These are phyloP conservation scores for Kentomonas sorsogonicus DNA, from an alignment of 208 protist species.

Conservation along the genomic window DNA sequence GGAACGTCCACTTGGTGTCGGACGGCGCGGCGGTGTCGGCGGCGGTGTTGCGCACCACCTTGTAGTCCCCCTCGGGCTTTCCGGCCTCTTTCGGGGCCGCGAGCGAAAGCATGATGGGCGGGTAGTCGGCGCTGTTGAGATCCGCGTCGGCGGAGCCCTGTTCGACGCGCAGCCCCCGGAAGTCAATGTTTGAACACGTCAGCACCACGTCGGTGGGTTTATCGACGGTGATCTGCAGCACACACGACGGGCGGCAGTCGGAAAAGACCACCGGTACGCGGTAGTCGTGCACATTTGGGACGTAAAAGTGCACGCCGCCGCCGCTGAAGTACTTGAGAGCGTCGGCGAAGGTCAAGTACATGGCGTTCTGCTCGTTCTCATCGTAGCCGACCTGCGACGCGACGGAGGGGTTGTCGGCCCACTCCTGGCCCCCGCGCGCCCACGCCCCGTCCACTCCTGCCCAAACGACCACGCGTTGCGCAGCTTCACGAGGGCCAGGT, in stretches of 20 bases:
- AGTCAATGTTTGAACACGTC: conserved; percentile 61
- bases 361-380: conserved; percentile 17
- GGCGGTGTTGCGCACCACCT: conserved; percentile 59
- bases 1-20: conserved; percentile 62
- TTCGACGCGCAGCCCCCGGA: conserved; percentile 27
- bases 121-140: conserved; percentile 48
- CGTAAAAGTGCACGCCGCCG: conserved; percentile 64
- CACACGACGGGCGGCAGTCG: conserved; percentile 47
- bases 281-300: conserved; percentile 33
- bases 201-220: conserved; percentile 38
- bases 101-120: conserved; percentile 79
- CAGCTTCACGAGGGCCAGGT: conserved; percentile 50
- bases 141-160: conserved; percentile 20
- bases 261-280: conserved; percentile 69
- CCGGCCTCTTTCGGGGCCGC: conserved; percentile 23
- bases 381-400: conserved; percentile 23
- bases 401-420: conserved; percentile 33
- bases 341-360: conserved; percentile 75
- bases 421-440: conserved; percentile 29
- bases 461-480: conserved; percentile 63
- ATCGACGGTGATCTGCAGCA: conserved; percentile 55
- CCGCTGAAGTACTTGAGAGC: conserved; percentile 73
- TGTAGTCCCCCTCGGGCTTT: conserved; percentile 17
- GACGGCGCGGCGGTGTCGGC: conserved; percentile 42
- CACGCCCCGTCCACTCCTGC: conserved; percentile 38